Evolutionary conservation across 2,329 filamentous ascomycete species (phyloP).

Genomic region (Calonectria fujianensis): DNA sequence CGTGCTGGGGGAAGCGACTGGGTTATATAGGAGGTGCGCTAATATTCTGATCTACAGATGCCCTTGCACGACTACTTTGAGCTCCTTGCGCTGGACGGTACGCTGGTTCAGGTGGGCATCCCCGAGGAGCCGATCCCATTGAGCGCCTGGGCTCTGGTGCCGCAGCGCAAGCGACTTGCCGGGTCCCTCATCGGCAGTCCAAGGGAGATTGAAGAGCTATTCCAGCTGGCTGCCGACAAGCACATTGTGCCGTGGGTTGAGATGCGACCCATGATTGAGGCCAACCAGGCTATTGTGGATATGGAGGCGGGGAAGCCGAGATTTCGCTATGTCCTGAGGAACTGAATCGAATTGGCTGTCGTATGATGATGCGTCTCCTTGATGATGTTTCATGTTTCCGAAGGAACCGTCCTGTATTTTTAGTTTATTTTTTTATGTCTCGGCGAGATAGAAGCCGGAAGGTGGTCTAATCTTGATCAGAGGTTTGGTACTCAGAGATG

Average conservation of each 20-base stretch:
- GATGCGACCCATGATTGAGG: slow-evolving; percentile 71
- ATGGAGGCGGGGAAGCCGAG: slow-evolving; percentile 72
- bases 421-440: not conserved
- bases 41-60: slow-evolving; percentile 43
- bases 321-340: slow-evolving; percentile 68
- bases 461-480: not conserved
- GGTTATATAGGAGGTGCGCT: slow-evolving; percentile 20
- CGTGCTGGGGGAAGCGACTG: not conserved
- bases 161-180: slow-evolving; percentile 35
- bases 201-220: slow-evolving; percentile 75
- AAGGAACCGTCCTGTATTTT: not conserved
- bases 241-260: slow-evolving; percentile 74
- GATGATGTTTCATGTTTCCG: not conserved
- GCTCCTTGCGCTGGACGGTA: slow-evolving; percentile 70
- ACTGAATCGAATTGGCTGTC: slow-evolving; percentile 30
- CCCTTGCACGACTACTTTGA: slow-evolving; percentile 46
- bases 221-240: slow-evolving; percentile 74
- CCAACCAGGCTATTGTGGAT: slow-evolving; percentile 72
- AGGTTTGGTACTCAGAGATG: not conserved
- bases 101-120: slow-evolving; percentile 77
- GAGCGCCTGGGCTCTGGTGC: slow-evolving; percentile 45
- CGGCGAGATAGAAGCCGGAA: not conserved
- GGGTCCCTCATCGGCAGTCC: slow-evolving; percentile 70
- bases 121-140: slow-evolving; percentile 62
- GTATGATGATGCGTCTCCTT: not conserved